Percentiles rank a stretch among this genome's conserved stretches.
These are phyloP conservation scores for Mycena chlorophos DNA, from an alignment of 768 basidiomycete species.

Conservation along the genomic window DNA sequence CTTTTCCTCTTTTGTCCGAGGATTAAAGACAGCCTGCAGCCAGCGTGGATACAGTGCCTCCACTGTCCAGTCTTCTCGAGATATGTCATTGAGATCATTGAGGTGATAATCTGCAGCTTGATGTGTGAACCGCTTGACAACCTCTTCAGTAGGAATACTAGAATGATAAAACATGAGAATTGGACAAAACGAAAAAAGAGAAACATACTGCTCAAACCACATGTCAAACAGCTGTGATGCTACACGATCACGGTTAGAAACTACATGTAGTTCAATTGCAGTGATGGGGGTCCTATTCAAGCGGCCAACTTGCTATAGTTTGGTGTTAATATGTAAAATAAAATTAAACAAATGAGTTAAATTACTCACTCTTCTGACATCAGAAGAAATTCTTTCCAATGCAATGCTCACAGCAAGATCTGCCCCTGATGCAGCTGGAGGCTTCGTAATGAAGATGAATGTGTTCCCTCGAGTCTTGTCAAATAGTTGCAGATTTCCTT, in stretches of 20 bases:
- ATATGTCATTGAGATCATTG: slow-evolving; percentile 41
- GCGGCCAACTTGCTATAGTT: slow-evolving; percentile 57
- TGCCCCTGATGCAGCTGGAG: slow-evolving; percentile 42
- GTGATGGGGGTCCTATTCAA: slow-evolving; percentile 51
- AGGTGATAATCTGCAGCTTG: slow-evolving; percentile 41
- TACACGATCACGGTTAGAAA: slow-evolving; percentile 65
- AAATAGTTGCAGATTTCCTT: slow-evolving; percentile 59
- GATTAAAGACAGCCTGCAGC: slow-evolving; percentile 29
- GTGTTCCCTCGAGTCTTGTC: slow-evolving; percentile 53
- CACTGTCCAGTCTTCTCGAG: slow-evolving; percentile 35
- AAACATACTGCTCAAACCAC: slow-evolving; percentile 64
- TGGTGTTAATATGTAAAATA: neutral
- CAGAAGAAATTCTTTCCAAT: slow-evolving; percentile 56
- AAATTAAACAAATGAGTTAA: neutral
- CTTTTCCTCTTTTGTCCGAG: slow-evolving; percentile 28
- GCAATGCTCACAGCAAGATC: slow-evolving; percentile 63
- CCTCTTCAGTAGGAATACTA: slow-evolving; percentile 52
- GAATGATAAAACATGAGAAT: neutral
- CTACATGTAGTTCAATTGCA: slow-evolving; percentile 64
- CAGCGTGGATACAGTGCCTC: slow-evolving; percentile 24
- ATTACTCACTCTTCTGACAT: slow-evolving; percentile 49
- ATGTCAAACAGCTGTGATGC: slow-evolving; percentile 69
- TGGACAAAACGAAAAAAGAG: neutral
- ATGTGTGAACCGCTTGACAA: slow-evolving; percentile 48
- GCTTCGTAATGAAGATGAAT: slow-evolving; percentile 57